phyloP scores from a whole-genome alignment of 805 yeast species.

The Trichomonascus vanleenenianus region DNA sequence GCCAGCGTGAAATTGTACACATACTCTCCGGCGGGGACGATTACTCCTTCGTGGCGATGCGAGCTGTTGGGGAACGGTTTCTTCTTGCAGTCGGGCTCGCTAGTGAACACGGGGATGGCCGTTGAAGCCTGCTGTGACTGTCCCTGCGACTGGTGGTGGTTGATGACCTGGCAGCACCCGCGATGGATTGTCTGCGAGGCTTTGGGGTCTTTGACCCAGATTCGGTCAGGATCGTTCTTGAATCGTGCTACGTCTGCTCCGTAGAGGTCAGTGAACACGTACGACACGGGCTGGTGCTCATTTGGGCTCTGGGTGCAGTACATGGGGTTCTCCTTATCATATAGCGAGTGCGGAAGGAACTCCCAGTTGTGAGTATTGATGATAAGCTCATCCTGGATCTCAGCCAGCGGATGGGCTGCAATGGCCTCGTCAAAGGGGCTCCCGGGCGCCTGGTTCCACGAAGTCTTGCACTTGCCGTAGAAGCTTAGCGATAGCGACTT shows the following conservation, averaged over 20 bases:
- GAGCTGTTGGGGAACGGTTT: conserved; percentile 5
- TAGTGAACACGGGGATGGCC: conserved; percentile 13
- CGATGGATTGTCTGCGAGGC: neutral
- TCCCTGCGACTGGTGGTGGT: neutral
- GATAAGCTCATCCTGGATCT: conserved; percentile 26
- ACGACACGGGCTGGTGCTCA: conserved; percentile 20
- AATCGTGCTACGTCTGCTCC: conserved; percentile 28
- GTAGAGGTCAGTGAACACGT: conserved; percentile 24
- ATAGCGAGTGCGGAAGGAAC: conserved; percentile 19
- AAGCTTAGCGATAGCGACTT: conserved; percentile 58
- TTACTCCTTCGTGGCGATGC: conserved; percentile 29
- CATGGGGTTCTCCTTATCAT: conserved; percentile 5
- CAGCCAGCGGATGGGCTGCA: conserved; percentile 23
- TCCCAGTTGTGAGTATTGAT: conserved; percentile 30
- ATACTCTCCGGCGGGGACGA: conserved; percentile 82
- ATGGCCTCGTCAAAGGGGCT: conserved; percentile 15
- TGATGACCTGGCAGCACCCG: neutral
- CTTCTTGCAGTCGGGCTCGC: conserved; percentile 2
- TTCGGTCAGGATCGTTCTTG: conserved; percentile 8
- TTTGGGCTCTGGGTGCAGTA: conserved; percentile 5
- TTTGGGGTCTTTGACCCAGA: conserved; percentile 4
- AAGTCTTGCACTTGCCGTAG: conserved; percentile 65
- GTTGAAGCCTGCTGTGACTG: neutral
- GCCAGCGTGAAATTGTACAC: conserved; percentile 88
- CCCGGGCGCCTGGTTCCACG: conserved; percentile 64